Evolutionary conservation across 225 moss, liverwort and hornwort genomes (phyloP), one percentile per base, ranked within the genome.

Genomic region (Marchantia paleacea): DNA sequence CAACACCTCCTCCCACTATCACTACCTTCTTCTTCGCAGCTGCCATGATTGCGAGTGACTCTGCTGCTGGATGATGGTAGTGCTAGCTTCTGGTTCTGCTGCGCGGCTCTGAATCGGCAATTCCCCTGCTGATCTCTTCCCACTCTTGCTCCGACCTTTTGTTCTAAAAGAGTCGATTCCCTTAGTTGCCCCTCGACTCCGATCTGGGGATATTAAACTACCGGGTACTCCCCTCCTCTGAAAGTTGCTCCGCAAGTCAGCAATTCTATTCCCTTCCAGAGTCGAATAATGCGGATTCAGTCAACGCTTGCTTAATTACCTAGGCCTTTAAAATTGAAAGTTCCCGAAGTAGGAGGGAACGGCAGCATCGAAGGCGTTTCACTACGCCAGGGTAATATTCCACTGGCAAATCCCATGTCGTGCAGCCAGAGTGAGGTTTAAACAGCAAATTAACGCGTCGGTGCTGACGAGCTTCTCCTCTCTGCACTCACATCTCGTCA

Each of bases 1-100:
- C 94, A 75, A 94, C 86, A 83, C 92, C 96, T 80, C 94, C 94
- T 63, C 96, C 94, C 9, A 92, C 85, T 30, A 96, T 83, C 62
- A 86, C 91, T 70, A 96, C 90, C 39, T 80, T 85, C 86, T 91
- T 94, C 51, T 69, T 84, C 7, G 64, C 61, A 26, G 55, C 19
- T 24, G 63, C 77, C 55, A 86, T 81, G 20, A 72, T 7, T 52
- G 8, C 52, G 24, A 30, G 63, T 2, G 22, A 20, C 9, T 8
- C 19, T 22, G 24, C 65, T 25, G 65, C 63, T 65, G 8, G 39
- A 39, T 5, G 39, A 39, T 5, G 58, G 58, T 58, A 5, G 58
- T 15, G 58, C 58, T 58, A 58, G 58, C 58, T 39, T 58, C 15
- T 16, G 58, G 16, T 7, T 65, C 11, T 20, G 65, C n/a, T 65